Evolutionary conservation across 2,329 filamentous ascomycete genomes (phyloP).

Genomic region (Triangularia setosa): DNA sequence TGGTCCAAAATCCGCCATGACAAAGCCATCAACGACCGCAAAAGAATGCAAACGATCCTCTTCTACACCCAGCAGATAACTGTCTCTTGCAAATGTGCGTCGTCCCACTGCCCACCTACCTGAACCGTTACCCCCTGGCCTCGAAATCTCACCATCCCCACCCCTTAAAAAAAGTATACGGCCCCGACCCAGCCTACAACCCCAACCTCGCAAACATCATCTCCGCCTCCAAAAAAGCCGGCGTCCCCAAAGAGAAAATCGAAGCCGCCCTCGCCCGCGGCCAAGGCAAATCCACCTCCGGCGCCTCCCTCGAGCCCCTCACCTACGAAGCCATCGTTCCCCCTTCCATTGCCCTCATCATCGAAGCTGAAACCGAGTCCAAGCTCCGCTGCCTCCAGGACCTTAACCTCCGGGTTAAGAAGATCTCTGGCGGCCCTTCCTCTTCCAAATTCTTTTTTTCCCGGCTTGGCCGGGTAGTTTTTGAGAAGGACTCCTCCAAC

Average conservation of each 20-base stretch:
- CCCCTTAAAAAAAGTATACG: slow-evolving; percentile 55
- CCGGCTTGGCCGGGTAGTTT: slow-evolving; percentile 69
- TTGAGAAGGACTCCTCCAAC: slow-evolving; percentile 53
- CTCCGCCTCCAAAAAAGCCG: slow-evolving; percentile 73
- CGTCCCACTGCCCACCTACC: slow-evolving; percentile 25
- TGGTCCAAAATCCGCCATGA: slow-evolving; percentile 97
- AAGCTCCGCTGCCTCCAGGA: slow-evolving; percentile 71
- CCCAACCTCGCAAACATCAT: slow-evolving; percentile 71
- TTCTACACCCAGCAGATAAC: slow-evolving; percentile 69
- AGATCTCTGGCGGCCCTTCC: slow-evolving; percentile 63
- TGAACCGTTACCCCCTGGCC: slow-evolving; percentile 4
- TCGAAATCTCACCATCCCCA: background rate
- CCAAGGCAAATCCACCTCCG: slow-evolving; percentile 74
- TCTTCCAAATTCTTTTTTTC: slow-evolving; percentile 83
- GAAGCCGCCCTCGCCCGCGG: slow-evolving; percentile 84
- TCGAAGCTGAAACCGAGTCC: slow-evolving; percentile 83
- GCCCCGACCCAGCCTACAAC: slow-evolving; percentile 70
- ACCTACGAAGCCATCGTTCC: slow-evolving; percentile 79
- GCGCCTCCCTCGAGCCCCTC: slow-evolving; percentile 70
- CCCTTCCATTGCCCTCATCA: slow-evolving; percentile 70
- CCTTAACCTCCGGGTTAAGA: slow-evolving; percentile 67
- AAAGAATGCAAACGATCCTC: slow-evolving; percentile 69
- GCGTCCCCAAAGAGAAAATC: slow-evolving; percentile 79
- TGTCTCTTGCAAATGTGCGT: slow-evolving; percentile 67
- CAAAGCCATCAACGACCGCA: slow-evolving; percentile 80